phyloP scores from a whole-genome alignment of 345 rosid genomes.

The Hibiscus tridactylites region DNA sequence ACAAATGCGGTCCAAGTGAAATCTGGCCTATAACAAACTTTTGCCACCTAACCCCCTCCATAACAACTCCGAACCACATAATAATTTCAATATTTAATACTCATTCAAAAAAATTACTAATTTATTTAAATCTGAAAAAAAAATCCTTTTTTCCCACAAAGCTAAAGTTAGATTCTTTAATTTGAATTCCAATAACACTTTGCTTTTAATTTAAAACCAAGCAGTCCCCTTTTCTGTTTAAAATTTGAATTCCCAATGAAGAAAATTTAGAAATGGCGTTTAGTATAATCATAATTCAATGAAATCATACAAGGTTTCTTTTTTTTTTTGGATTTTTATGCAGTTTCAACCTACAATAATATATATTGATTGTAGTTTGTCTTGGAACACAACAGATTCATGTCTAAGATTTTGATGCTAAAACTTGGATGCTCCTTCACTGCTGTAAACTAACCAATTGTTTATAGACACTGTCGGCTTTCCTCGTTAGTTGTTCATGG shows the following conservation, averaged over 20 bases:
- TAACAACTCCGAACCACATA: background rate
- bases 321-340: background rate
- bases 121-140: background rate
- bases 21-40: background rate
- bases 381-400: background rate
- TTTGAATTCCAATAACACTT: background rate
- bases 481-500: slow-evolving; percentile 52
- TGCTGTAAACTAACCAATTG: slow-evolving; percentile 47
- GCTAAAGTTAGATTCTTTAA: too few species aligned
- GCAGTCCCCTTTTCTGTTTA: background rate
- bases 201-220: background rate
- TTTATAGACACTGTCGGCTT: slow-evolving; percentile 43
- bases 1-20: background rate
- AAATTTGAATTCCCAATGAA: background rate
- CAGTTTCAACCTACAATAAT: background rate
- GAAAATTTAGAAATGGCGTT: background rate
- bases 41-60: background rate
- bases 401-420: background rate
- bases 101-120: background rate
- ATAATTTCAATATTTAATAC: background rate
- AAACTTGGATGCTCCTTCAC: background rate
- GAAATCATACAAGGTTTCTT: background rate
- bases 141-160: background rate
- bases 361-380: background rate
- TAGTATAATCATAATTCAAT: background rate